A percentile compares a stretch with the other conserved stretches of the same genome.
phyloP scores from a whole-genome alignment of 495 filamentous ascomycete genomes.

The Aspergillus biplanus region DNA sequence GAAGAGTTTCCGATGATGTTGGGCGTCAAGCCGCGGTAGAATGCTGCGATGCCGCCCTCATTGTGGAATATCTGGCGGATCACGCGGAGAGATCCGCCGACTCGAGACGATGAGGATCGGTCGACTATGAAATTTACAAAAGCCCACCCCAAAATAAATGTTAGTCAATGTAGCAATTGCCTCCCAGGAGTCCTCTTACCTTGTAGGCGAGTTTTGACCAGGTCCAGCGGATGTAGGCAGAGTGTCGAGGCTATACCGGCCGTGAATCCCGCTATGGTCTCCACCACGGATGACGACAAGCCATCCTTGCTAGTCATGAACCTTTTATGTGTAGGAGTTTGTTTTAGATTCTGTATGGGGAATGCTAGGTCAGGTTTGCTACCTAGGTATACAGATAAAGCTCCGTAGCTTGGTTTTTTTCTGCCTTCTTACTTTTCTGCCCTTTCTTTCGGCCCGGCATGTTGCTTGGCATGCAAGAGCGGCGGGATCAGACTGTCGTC shows the following conservation, averaged over 20 bases:
- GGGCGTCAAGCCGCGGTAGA: constrained; percentile 88
- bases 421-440: no score
- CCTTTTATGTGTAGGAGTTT: constrained; percentile 15
- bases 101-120: constrained; percentile 40
- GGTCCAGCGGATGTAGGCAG: constrained; percentile 73
- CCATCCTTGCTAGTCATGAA: constrained; percentile 54
- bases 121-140: constrained; percentile 40
- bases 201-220: constrained; percentile 95
- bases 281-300: constrained; percentile 77
- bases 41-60: constrained; percentile 64
- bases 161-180: constrained; percentile 1
- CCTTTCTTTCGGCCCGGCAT: constrained; percentile 11
- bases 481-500: not conserved
- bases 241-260: constrained; percentile 87
- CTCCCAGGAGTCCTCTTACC: constrained; percentile 47
- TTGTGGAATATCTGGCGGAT: constrained; percentile 55
- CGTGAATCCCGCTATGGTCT: constrained; percentile 87
- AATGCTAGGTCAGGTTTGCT: not conserved
- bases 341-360: not conserved
- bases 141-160: not conserved
- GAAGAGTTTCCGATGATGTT: constrained; percentile 90
- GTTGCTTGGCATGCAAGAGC: constrained; percentile 10
- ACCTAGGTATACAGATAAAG: not conserved
- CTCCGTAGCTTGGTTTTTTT: constrained; percentile 9
- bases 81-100: constrained; percentile 59